phyloP scores from a whole-genome alignment of 2,329 filamentous ascomycete species.

The Colletotrichum plurivorum region DNA sequence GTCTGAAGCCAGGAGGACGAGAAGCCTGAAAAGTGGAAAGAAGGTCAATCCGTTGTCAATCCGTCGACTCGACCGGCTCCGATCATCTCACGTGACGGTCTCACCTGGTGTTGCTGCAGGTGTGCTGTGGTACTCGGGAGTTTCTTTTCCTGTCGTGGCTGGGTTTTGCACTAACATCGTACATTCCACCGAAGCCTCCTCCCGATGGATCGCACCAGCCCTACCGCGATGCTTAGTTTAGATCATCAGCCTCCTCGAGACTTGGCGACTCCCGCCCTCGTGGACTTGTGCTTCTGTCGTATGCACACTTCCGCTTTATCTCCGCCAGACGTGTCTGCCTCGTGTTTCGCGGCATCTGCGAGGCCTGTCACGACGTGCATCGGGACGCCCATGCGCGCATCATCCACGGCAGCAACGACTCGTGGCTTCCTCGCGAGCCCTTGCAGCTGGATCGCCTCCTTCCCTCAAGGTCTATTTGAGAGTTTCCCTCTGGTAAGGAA shows the following conservation, averaged over 20 bases:
- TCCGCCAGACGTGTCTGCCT: no score
- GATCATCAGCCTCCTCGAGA: not conserved
- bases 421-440: not conserved
- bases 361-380: not conserved
- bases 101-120: not conserved
- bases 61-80: not conserved
- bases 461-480: no score
- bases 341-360: no score
- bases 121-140: not conserved
- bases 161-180: no score
- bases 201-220: not conserved
- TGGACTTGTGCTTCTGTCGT: no score
- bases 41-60: not conserved
- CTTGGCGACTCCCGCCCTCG: not conserved
- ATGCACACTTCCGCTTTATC: no score
- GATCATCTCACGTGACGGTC: not conserved
- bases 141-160: slow-evolving; percentile 13
- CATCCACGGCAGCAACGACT: not conserved
- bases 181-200: slow-evolving; percentile 4
- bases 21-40: slow-evolving; percentile 8
- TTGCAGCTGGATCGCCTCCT: not conserved
- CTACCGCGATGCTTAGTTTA: not conserved
- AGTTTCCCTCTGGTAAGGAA: no score
- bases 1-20: no score
- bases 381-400: slow-evolving; percentile 7